Evolutionary conservation across 2,329 filamentous ascomycete species (phyloP), one percentile per base, ranked within the genome.

Genomic region (Microdochium nivale): DNA sequence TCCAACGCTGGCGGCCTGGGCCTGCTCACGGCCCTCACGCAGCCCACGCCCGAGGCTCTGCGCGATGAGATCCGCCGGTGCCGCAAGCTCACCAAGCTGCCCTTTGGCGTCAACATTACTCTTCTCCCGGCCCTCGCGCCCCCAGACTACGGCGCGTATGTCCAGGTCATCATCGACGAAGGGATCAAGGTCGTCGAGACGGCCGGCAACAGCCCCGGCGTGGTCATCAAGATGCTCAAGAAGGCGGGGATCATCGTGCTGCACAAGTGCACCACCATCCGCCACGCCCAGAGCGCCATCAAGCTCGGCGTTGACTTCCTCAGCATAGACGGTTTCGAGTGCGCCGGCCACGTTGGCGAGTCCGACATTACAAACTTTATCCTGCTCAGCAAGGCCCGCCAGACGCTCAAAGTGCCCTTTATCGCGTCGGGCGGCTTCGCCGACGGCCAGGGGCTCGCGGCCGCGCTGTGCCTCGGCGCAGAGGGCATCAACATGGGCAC

Each of bases 401-500:
- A 97, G 72, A 79, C 84, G 1, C 81, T 99, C 35, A 80, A 79
- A 33, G 81, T 95, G 10, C 94, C 94, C 1, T 99, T 97, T 68
- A 96, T 99, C 65, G 94, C 94, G 1, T 95, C 88, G 1, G 94
- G 94, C 52, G 94, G 94, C 2, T 97, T 99, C 65, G 92, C 90
- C 13, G 94, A 99, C 67, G 94, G 94, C 0, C 83, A 95, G 62
- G 94, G 94, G 3, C 79, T 99, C 21, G 94, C 94, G 1, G 94
- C 92, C 2, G 94, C 94, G 8, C 75, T 99, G 60, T 86, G 86
- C 40, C 79, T 99, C 13, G 94, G 94, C 33, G 94, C 94, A 0
- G 88, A 89, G 67, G 94, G 94, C 56, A 85, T 97, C 72, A 99
- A 99, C 73, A 99, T 99, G 94, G 94, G 94, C 53, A 99, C 94